Conservation (phyloP, 805 yeast genomes). For the Myxozyma udenii region DNA sequence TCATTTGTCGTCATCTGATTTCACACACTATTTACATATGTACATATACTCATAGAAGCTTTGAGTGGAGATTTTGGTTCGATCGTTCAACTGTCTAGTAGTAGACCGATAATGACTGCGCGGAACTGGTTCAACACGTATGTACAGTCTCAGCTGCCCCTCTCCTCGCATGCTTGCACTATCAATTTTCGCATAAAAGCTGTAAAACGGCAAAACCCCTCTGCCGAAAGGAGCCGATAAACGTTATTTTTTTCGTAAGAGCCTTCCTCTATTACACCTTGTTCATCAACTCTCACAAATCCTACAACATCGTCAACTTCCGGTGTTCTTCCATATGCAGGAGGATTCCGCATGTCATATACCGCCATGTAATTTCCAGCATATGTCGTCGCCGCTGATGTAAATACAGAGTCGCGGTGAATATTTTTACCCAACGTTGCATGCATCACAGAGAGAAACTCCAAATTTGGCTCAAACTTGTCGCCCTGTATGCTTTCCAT, state of each 20-base stretch:
- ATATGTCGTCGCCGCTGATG: constrained; percentile 36
- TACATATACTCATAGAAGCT: no score
- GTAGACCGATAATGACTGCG: no score
- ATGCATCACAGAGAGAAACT: constrained; percentile 20
- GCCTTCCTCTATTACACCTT: constrained; percentile 53
- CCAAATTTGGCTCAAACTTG: constrained; percentile 14
- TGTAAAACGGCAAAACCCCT: constrained; percentile 53
- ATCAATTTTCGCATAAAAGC: constrained; percentile 50
- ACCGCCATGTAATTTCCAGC: constrained; percentile 58
- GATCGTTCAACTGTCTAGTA: no score
- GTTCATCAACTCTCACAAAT: constrained; percentile 55
- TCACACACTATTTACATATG: no score
- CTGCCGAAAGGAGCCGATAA: constrained; percentile 52
- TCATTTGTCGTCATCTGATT: no score
- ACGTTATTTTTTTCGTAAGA: constrained; percentile 57
- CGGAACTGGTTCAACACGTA: no score
- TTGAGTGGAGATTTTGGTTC: no score
- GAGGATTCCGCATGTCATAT: constrained; percentile 64
- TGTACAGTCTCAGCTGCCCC: neutral
- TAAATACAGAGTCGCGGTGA: constrained; percentile 35
- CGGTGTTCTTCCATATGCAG: constrained; percentile 63
- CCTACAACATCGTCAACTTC: constrained; percentile 71
- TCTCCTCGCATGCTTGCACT: constrained; percentile 35
- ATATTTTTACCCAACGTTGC: constrained; percentile 30
- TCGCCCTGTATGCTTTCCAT: no score